phyloP scores from a whole-genome alignment of 768 basidiomycete species.

The Suillus placidus region DNA sequence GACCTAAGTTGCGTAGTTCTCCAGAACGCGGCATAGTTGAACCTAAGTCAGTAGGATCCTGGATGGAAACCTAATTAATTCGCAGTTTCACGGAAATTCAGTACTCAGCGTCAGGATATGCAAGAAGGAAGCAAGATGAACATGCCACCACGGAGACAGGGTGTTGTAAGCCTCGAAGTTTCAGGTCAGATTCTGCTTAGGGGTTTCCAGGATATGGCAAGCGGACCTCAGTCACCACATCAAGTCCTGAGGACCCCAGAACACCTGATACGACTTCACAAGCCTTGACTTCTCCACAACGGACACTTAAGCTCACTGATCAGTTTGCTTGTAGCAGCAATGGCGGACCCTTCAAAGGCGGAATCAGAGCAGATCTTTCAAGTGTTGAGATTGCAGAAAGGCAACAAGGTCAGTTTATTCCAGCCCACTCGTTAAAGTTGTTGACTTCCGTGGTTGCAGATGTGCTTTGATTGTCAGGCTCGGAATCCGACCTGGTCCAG shows the following conservation, averaged over 20 bases:
- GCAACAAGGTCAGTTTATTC: constrained; percentile 69
- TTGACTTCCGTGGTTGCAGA: constrained; percentile 39
- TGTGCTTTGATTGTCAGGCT: constrained; percentile 94
- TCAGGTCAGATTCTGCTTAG: not conserved
- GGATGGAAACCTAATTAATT: not conserved
- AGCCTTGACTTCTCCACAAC: constrained; percentile 9
- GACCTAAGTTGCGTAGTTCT: not conserved
- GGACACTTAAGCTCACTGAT: not conserved
- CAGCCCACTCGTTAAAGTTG: too few species aligned
- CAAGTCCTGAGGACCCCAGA: not conserved
- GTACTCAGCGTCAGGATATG: not conserved
- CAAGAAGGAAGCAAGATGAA: not conserved
- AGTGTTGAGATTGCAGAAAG: constrained; percentile 80
- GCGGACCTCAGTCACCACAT: not conserved
- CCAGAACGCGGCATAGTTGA: not conserved
- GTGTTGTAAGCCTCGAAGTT: not conserved
- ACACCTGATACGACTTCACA: not conserved
- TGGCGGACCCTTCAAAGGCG: constrained; percentile 80
- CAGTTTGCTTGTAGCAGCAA: constrained; percentile 28
- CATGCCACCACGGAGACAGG: not conserved
- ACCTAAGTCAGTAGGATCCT: not conserved
- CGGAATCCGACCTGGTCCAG: constrained; percentile 98
- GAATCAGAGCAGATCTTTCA: constrained; percentile 89
- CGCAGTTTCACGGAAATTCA: not conserved
- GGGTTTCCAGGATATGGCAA: not conserved